Conservation (phyloP, 495 filamentous ascomycete genomes). For the Penicillium antarcticum region DNA sequence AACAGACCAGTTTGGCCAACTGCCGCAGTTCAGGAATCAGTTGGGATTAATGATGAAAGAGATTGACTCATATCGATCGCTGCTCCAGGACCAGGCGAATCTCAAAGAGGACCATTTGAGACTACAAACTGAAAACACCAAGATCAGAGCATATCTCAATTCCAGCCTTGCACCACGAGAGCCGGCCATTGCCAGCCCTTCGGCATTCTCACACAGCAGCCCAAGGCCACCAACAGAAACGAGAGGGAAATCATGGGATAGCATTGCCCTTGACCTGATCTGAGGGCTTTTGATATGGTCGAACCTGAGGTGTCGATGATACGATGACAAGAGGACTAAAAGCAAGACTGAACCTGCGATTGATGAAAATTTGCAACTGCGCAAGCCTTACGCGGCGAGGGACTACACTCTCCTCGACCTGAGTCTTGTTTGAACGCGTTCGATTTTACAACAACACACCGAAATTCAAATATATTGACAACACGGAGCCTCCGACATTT, state of each 20-base stretch:
- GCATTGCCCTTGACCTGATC: slow-evolving; percentile 27
- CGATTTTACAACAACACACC: not conserved
- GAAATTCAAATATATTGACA: not conserved
- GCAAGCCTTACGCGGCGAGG: not conserved
- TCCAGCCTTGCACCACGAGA: slow-evolving; percentile 11
- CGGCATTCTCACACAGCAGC: slow-evolving; percentile 4
- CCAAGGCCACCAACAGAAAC: slow-evolving; percentile 14
- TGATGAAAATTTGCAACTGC: not conserved
- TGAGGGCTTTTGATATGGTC: not conserved
- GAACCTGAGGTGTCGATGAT: no score
- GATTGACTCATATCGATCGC: slow-evolving; percentile 13
- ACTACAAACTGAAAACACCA: slow-evolving; percentile 21
- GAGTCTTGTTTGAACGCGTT: not conserved
- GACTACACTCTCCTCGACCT: not conserved
- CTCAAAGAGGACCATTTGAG: slow-evolving; percentile 19
- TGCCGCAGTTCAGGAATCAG: slow-evolving; percentile 17
- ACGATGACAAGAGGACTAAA: no score
- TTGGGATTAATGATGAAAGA: slow-evolving; percentile 22
- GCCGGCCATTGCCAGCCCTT: slow-evolving; percentile 1
- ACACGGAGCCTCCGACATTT: not conserved
- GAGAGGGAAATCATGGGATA: slow-evolving; percentile 25
- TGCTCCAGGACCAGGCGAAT: slow-evolving; percentile 13
- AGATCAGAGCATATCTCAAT: slow-evolving; percentile 19
- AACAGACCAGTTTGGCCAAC: not conserved
- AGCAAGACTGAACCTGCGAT: not conserved